These are phyloP conservation scores for Trichoderma reesei DNA, from an alignment of 495 filamentous ascomycete genomes.

Conservation along the genomic window DNA sequence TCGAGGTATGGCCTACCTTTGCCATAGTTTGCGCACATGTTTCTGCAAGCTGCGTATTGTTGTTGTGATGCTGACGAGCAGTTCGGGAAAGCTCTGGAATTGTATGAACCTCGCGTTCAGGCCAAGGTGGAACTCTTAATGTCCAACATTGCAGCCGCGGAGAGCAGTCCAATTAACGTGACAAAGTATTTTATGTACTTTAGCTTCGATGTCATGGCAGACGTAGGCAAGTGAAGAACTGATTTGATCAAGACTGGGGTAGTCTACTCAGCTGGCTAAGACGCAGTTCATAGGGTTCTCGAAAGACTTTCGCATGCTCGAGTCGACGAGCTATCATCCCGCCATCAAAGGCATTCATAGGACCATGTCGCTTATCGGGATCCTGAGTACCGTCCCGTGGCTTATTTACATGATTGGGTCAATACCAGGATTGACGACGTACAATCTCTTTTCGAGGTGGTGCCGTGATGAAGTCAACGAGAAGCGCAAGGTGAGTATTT, in stretches of 20 bases:
- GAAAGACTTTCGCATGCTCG: slow-evolving; percentile 30
- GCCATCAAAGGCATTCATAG: slow-evolving; percentile 23
- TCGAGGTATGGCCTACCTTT: no score
- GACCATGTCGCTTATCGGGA: slow-evolving; percentile 24
- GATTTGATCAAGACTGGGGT: not conserved
- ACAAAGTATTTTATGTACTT: slow-evolving; percentile 26
- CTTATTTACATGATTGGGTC: slow-evolving; percentile 19
- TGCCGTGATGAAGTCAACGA: slow-evolving; percentile 9
- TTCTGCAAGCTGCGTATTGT: no score
- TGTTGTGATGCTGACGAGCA: no score
- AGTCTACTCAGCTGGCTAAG: not conserved
- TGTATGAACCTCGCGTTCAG: slow-evolving; percentile 18
- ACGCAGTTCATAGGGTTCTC: slow-evolving; percentile 12
- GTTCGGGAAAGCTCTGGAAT: slow-evolving; percentile 16
- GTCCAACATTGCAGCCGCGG: slow-evolving; percentile 13
- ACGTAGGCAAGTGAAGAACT: slow-evolving; percentile 10
- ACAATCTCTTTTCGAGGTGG: slow-evolving; percentile 10
- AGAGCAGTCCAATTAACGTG: slow-evolving; percentile 17
- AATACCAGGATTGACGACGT: not conserved
- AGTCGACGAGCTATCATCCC: slow-evolving; percentile 17
- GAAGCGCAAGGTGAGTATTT: slow-evolving; percentile 13
- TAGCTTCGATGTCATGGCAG: slow-evolving; percentile 21
- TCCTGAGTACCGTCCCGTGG: slow-evolving; percentile 28
- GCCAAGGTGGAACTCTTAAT: slow-evolving; percentile 21
- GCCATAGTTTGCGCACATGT: no score